Evolutionary conservation across 139 green algal genomes (phyloP).

Genomic region (Pseudopediastrum boryanum): DNA sequence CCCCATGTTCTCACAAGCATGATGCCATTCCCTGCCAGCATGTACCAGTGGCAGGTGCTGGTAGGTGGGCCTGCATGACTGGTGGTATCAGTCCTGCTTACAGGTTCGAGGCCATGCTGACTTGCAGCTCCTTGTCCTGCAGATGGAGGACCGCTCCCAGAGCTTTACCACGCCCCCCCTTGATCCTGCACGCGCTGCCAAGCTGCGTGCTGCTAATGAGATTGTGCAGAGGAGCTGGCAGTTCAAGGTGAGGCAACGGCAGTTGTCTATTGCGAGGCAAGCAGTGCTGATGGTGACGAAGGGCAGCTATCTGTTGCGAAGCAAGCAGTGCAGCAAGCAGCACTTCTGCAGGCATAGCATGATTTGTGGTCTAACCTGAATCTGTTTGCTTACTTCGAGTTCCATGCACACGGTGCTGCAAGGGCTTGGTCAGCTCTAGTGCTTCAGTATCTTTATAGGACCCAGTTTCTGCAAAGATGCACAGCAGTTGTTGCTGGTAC

Average conservation of each 20-base stretch:
- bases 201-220: conserved; percentile 29
- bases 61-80: no score
- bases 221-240: conserved; percentile 32
- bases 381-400: not conserved
- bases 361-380: not conserved
- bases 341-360: not conserved
- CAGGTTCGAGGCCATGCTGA: no score
- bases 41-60: no score
- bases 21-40: no score
- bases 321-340: not conserved
- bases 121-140: not conserved
- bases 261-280: not conserved
- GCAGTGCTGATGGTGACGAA: not conserved
- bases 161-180: not conserved
- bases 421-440: not conserved
- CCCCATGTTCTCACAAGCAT: no score
- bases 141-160: not conserved
- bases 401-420: not conserved
- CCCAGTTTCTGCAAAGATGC: no score
- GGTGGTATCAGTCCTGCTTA: no score
- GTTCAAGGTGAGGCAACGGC: conserved; percentile 18
- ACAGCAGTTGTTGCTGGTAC: no score
- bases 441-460: no score
- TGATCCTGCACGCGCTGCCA: conserved; percentile 18
- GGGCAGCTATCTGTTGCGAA: not conserved